Base-by-base conservation (phyloP, 441 rosid species). In the Mallotus japonicus region DNA sequence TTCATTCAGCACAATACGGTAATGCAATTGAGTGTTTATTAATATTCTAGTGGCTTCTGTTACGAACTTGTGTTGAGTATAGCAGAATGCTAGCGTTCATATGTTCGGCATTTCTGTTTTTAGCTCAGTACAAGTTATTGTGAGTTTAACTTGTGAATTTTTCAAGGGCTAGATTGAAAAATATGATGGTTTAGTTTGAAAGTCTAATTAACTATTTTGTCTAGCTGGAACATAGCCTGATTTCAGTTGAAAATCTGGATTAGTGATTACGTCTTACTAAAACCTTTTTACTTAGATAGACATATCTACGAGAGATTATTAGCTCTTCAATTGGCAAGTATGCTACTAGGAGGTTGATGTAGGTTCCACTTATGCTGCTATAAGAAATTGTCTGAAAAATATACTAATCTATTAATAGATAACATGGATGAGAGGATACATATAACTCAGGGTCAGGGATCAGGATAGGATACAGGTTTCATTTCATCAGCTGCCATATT, bases 1-100 rank as follows among this genome's bases (percentile, higher is more conserved):
- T 78, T 76, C 56, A 70, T 85, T 40, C 96, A 88, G 68, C 87
- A 81, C 67, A 86, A 76, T 79, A 76, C 69, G 92, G 97, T 91
- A 83, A 71, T 47, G 10, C 56, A 20, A 12, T 46, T 28, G 32
- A 28, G 32, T 28, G 32, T 28, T 28, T 28, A 2, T 28, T 28
- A 28, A 28, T 28, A 28, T 28, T 28, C 3, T 28, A 28, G 2
- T 28, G 32, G 32, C 32, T 28, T 28, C 32, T 28, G 32, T 28
- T 1, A 28, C 2, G 32, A 28, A 28, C 22, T 67, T 53, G 60
- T 67, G 37, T 15, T 19, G 14, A 47, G 22, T 32, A 4, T 65
- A 46, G 34, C 37, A 46, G 55, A 16, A 54, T n/a, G 47, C 55
- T 47, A 57, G 22, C 3, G 16, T 54, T 51, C 7, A 19, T 22